phyloP scores from a whole-genome alignment of 305 asterid species.

The Euphrasia arctica region DNA sequence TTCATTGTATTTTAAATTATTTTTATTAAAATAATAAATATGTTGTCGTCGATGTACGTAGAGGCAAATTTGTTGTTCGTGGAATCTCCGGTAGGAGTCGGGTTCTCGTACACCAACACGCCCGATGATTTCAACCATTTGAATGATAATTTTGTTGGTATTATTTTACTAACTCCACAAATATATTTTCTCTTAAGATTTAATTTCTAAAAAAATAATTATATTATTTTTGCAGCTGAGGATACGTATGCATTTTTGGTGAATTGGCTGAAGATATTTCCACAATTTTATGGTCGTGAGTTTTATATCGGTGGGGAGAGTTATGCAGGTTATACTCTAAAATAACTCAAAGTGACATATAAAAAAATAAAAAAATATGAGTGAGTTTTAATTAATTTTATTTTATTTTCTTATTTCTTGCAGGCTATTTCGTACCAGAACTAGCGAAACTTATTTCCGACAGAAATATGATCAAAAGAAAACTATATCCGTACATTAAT shows the following conservation, averaged over 20 bases:
- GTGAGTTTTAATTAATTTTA: too few species aligned
- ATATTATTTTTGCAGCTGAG: slow-evolving; percentile 40
- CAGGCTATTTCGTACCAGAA: neutral
- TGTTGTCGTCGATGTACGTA: slow-evolving; percentile 31
- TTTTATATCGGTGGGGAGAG: slow-evolving; percentile 86
- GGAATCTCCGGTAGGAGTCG: slow-evolving; percentile 88
- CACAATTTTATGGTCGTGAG: slow-evolving; percentile 59
- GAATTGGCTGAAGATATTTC: slow-evolving; percentile 69
- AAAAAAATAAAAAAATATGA: too few species aligned
- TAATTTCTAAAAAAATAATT: too few species aligned
- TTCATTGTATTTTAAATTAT: too few species aligned
- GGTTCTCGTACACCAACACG: slow-evolving; percentile 78
- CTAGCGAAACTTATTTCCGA: neutral
- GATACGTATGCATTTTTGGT: slow-evolving; percentile 67
- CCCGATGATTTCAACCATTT: slow-evolving; percentile 54
- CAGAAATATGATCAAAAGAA: neutral
- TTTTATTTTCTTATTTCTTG: too few species aligned
- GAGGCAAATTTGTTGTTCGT: slow-evolving; percentile 81
- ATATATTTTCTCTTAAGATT: neutral
- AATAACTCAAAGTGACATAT: too few species aligned
- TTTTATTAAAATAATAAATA: neutral
- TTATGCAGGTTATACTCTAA: slow-evolving; percentile 57
- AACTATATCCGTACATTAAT: neutral
- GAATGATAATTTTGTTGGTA: slow-evolving; percentile 65
- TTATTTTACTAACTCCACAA: neutral